Evolutionary conservation across 192 early-diverging fungal genomes (phyloP), one percentile per base, ranked within the genome.

Genomic region (Umbelopsis sp.): DNA sequence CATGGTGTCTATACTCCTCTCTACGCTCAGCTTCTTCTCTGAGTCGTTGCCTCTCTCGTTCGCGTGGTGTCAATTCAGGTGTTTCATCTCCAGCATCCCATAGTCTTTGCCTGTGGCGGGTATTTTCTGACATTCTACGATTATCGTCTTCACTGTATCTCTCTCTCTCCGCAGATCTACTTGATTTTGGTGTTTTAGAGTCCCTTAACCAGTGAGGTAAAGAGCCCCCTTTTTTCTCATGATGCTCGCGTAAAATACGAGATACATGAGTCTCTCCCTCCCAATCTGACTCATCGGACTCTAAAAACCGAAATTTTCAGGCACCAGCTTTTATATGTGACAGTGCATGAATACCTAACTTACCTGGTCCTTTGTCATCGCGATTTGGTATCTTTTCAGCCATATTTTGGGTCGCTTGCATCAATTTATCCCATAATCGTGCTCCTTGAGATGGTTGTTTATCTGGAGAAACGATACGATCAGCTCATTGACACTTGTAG

Each of bases 191-290:
- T 37, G 46, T 70, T 27, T 41, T 25, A 41, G 50, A 44, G 49
- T 75, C 68, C 25, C 64, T 33, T 46, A 75, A 64, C 74, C 74
- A 80, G 10, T 47, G 30, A 20, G 78, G 78, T 20, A 80, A 35
- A 6, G 58, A 53, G 15, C 70, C 77, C 2, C 78, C 75, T 37
- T 86, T 87, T 41, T 87, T 80, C 30, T 85, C 82, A 47, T 76
- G 74, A 68, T 83, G 71, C 25, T 87, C 86, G 16, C 86, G 75
- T 21, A 89, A 66, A 49, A 83, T 69, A 30, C 84, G 75, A 7
- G 80, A 74, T 21, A 89, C 82, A 74, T 87, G 84, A 4, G 83
- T 69, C 67, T 88, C 86, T 20, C 83, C 85, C 66, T 88, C 83
- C 67, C 76, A 72, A 50, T 82, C 86, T 18, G 80, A 81, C 58